Evolutionary conservation across 2,329 filamentous ascomycete species (phyloP).

Genomic region (Podosphaera xanthii): DNA sequence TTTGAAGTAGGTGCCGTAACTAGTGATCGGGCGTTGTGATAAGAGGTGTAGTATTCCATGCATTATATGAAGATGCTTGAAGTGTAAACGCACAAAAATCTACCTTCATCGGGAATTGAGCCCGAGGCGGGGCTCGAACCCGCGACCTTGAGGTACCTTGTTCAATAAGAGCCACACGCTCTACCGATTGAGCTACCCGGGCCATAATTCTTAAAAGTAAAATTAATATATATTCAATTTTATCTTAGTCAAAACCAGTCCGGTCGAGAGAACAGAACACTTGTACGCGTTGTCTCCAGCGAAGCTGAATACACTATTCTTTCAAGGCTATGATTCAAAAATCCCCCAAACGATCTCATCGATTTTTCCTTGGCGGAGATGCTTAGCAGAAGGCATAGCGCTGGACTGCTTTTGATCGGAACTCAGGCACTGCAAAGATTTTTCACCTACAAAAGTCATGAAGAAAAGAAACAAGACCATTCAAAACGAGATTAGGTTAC

Average conservation of each 20-base stretch:
- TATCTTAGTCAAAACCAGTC: no score
- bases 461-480: neutral
- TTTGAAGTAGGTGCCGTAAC: no score
- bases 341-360: neutral
- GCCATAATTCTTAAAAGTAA: neutral
- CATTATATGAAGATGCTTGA: no score
- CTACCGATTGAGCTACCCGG: conserved; percentile 6
- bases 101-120: no score
- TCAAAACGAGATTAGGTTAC: neutral
- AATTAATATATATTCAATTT: no score
- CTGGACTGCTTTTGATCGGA: neutral
- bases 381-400: neutral
- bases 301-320: neutral
- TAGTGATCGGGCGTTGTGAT: no score
- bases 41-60: no score
- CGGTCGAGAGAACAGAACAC: neutral
- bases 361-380: neutral
- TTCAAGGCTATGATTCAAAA: neutral
- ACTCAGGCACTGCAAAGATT: neutral
- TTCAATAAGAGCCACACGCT: conserved; percentile 3
- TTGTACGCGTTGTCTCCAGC: neutral
- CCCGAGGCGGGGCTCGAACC: no score
- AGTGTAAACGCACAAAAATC: no score
- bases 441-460: neutral
- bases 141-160: no score